A percentile compares a stretch with the other conserved stretches of the same genome.
These are phyloP conservation scores for Yamadazyma akitaensis DNA, from an alignment of 805 yeast species.

Conservation along the genomic window DNA sequence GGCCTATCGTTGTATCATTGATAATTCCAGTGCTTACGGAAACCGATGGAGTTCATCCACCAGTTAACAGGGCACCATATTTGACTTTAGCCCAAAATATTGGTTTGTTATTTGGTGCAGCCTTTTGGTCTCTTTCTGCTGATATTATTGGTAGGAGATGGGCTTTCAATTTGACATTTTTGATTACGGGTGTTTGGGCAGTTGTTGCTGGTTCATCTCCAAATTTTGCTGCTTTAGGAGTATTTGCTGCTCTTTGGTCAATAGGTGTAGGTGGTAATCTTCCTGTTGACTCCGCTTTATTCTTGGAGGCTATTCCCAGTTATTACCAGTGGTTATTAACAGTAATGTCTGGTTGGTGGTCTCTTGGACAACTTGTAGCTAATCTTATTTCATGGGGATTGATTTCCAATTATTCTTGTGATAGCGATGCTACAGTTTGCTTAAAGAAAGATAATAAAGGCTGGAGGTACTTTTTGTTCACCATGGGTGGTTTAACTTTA, in stretches of 20 bases:
- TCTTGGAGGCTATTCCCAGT: conserved; percentile 27
- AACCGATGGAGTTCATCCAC: conserved; percentile 35
- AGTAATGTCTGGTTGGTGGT: conserved; percentile 55
- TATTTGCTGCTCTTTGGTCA: conserved; percentile 25
- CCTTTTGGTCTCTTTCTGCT: conserved; percentile 28
- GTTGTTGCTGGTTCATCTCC: conserved; percentile 28
- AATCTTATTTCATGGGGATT: conserved; percentile 54
- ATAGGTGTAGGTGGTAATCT: conserved; percentile 33
- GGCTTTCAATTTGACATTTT: conserved; percentile 29
- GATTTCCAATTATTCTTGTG: conserved; percentile 48
- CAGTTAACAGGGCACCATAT: conserved; percentile 30
- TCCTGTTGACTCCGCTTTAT: conserved; percentile 30
- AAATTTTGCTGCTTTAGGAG: conserved; percentile 26
- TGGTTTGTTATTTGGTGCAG: conserved; percentile 28
- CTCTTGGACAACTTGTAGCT: conserved; percentile 57
- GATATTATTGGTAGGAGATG: conserved; percentile 30
- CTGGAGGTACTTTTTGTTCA: conserved; percentile 57
- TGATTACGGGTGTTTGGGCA: conserved; percentile 26
- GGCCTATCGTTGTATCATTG: conserved; percentile 36
- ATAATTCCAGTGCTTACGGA: conserved; percentile 30
- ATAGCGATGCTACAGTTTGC: conserved; percentile 32
- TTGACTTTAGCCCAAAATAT: conserved; percentile 45
- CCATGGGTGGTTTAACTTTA: conserved; percentile 51
- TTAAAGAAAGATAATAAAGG: conserved; percentile 51
- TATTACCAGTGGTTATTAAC: conserved; percentile 27